Evolutionary conservation across 176 grass and related monocot species (phyloP), one percentile per base, ranked within the genome.

Genomic region (Triticum aestivum): DNA sequence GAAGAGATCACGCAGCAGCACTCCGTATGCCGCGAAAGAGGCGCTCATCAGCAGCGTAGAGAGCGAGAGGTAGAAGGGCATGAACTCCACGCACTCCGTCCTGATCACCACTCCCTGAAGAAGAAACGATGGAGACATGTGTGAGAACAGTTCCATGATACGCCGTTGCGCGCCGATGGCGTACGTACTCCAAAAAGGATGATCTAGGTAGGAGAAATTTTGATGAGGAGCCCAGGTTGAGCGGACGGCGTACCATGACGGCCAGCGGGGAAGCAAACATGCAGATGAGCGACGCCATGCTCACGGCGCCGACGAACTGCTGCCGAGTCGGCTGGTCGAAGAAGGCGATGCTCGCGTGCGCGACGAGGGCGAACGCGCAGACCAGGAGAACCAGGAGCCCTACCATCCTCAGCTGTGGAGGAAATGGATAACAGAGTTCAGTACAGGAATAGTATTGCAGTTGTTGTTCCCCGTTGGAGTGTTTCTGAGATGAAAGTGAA

Each of bases 41-140:
- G 75, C 39, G 24, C 92, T 92, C 92, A 87, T 94, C 47, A 97
- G 84, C 70, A 97, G 77, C 6, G 90, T 92, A 0, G 90, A 90
- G 79, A 97, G 90, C 61, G 95, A 97, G 5, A 97, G 85, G 64
- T 91, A 95, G 87, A 97, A 97, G 3, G 95, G 95, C 95, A 97
- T 97, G 91, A 91, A 95, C 82, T 97, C 92, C 82, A 97, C 87
- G 42, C 92, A 95, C 84, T 91, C 92, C 8, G 95, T 93, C 66
- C 86, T 88, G 52, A 97, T 93, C 80, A 95, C 95, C 91, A 93
- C 72, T 9, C 88, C 90, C 95, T 97, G 89, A 58, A 73, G n/a
- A 41, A 56, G n/a, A 33, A 82, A 18, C 2, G 2, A 77, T 45
- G 15, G 37, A 83, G 52, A 23, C 32, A 78, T 0, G 4, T 21